Conservation (phyloP, 306 rosid species). For the Castanospermum australe region DNA sequence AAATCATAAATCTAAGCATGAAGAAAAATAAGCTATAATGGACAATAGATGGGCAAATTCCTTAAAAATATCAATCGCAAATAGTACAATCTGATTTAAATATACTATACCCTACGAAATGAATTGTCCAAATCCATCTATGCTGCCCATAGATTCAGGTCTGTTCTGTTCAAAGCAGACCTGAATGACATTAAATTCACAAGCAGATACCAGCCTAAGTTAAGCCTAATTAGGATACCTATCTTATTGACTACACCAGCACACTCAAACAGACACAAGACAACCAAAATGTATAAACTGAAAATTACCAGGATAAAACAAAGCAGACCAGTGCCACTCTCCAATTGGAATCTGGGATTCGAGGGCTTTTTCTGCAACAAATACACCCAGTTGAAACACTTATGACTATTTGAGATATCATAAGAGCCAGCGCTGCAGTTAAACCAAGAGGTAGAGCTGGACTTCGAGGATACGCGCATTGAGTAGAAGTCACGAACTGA, state of each 20-base stretch:
- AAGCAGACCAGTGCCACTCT: constrained; percentile 64
- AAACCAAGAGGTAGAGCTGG: constrained; percentile 90
- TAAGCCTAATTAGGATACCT: not conserved
- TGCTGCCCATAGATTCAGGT: not conserved
- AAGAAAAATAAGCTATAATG: not conserved
- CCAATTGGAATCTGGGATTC: constrained; percentile 59
- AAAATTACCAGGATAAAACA: constrained; percentile 75
- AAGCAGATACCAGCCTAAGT: not conserved
- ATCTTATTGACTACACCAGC: not conserved
- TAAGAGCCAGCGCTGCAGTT: constrained; percentile 69
- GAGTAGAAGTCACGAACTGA: constrained; percentile 11
- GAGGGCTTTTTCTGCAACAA: constrained; percentile 66
- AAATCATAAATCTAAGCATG: not conserved
- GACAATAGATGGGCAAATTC: not conserved
- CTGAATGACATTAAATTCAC: not conserved
- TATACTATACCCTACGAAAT: not conserved
- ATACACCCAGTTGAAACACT: constrained; percentile 75
- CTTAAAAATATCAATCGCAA: not conserved
- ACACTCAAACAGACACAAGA: not conserved
- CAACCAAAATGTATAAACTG: not conserved
- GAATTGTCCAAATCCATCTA: not conserved
- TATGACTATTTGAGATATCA: constrained; percentile 63
- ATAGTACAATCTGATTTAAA: not conserved
- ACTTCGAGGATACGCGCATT: constrained; percentile 73
- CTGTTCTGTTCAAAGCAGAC: not conserved